Percentiles rank a stretch among this genome's conserved stretches.
Conservation (phyloP, 2,329 filamentous ascomycete species). For the Aphanoascus verrucosus region DNA sequence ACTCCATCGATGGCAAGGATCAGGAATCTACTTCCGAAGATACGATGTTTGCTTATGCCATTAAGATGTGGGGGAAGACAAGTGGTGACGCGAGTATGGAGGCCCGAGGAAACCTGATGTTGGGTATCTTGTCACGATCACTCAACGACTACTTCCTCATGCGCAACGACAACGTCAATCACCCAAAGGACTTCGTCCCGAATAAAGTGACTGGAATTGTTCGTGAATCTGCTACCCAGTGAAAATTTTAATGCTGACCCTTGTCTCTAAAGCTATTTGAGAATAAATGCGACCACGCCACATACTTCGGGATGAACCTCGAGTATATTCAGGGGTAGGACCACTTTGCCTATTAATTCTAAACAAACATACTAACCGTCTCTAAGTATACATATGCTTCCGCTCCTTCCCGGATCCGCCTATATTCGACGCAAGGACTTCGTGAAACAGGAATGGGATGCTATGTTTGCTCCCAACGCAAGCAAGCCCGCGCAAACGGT, state of each 20-base stretch:
- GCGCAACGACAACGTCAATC: slow-evolving; percentile 53
- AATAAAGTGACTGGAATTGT: slow-evolving; percentile 61
- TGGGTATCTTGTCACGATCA: slow-evolving; percentile 63
- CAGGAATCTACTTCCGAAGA: slow-evolving; percentile 83
- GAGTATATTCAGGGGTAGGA: slow-evolving; percentile 57
- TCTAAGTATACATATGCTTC: slow-evolving; percentile 72
- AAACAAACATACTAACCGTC: not conserved
- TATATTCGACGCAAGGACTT: slow-evolving; percentile 59
- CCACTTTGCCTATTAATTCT: slow-evolving; percentile 16
- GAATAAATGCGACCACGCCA: slow-evolving; percentile 89
- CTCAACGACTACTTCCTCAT: slow-evolving; percentile 78
- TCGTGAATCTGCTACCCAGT: slow-evolving; percentile 17
- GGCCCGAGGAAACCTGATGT: slow-evolving; percentile 71
- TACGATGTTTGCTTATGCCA: slow-evolving; percentile 69
- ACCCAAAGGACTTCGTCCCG: slow-evolving; percentile 65
- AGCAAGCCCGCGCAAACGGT: slow-evolving; percentile 48
- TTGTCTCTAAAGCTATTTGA: slow-evolving; percentile 55
- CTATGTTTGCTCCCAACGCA: slow-evolving; percentile 60
- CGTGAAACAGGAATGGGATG: slow-evolving; percentile 71
- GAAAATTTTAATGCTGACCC: not conserved
- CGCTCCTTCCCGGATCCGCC: slow-evolving; percentile 56
- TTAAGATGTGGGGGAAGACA: slow-evolving; percentile 88
- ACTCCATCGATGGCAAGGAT: slow-evolving; percentile 45
- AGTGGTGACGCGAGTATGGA: slow-evolving; percentile 69
- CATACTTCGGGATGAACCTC: slow-evolving; percentile 66